Conservation (phyloP, 345 rosid genomes). For the Eucalyptus cloeziana region DNA sequence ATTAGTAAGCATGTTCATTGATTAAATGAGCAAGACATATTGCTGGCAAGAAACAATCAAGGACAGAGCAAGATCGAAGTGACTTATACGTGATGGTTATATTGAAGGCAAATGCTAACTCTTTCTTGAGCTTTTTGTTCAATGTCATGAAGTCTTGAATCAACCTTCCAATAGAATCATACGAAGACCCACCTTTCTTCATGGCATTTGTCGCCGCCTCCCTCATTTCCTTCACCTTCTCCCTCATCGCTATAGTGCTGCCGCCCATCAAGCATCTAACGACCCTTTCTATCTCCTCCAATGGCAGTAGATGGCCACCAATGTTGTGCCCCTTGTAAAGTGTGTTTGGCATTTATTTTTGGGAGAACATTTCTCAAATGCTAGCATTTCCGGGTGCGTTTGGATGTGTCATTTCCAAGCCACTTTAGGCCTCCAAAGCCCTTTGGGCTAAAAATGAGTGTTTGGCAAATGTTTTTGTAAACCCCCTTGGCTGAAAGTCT, state of each 20-base stretch:
- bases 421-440: no score
- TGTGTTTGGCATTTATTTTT: no score
- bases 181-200: slow-evolving; percentile 20
- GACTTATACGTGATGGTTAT: not conserved
- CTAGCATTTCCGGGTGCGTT: no score
- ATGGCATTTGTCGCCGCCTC: slow-evolving; percentile 8
- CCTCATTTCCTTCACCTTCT: slow-evolving; percentile 14
- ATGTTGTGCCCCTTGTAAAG: not conserved
- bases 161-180: slow-evolving; percentile 6
- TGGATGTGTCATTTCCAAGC: no score
- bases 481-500: no score
- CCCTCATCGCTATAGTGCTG: slow-evolving; percentile 1
- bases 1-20: no score
- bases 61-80: not conserved
- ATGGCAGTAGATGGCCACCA: slow-evolving; percentile 1
- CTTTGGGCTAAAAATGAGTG: no score
- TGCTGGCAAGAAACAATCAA: not conserved
- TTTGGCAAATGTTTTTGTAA: no score
- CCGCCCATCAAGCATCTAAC: slow-evolving; percentile 10
- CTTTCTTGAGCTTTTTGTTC: not conserved
- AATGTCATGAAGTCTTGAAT: slow-evolving; percentile 2
- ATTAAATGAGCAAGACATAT: not conserved
- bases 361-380: no score
- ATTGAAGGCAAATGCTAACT: not conserved
- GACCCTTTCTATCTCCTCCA: slow-evolving; percentile 23